Evolutionary conservation across 345 rosid species (phyloP), one percentile per base, ranked within the genome.

Genomic region (Salix dunnii): DNA sequence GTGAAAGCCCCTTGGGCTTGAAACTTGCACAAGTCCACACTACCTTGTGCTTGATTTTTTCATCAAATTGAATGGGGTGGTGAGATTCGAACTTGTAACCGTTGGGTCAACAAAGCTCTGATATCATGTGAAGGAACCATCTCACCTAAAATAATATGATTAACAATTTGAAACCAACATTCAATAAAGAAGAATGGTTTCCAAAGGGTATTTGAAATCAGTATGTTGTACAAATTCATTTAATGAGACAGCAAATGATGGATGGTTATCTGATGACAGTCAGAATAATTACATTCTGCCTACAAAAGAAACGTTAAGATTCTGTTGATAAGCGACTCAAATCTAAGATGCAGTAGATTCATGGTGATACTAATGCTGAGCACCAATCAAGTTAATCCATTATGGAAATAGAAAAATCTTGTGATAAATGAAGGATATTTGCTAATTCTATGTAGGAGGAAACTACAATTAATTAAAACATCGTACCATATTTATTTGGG

Each of bases 401-500:
- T 48, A 31, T 21, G 51, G 48, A 31, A 5, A 18, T 5, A 28
- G 42, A n/a, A 74, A 11, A 42, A 16, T 49, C 21, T 62, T 17
- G 21, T 33, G 20, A 16, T 28, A 18, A 63, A 33, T 30, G 18
- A 51, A 30, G 63, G n/a, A 20, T 20, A 71, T 42, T 42, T 48
- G 53, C 7, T 48, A 5, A 17, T 48, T 48, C 53, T 48, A 21
- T 48, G 53, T 48, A 68, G 67, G 33, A 27, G 31, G 21, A 66
- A 64, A 31, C 23, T 14, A 7, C 33, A 23, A 60, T 71, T 70
- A 61, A 12, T 55, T 65, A 25, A 73, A 65, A 38, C 55, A 63
- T 66, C 90, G 55, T 88, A 92, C 99, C 99, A 95, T 88, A 83
- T 95, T 95, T 68, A 95, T 93, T 80, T 86, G 91, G 67, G 99